Conservation (phyloP, 805 yeast genomes). For the Yamadazyma takamatsuzukensis region DNA sequence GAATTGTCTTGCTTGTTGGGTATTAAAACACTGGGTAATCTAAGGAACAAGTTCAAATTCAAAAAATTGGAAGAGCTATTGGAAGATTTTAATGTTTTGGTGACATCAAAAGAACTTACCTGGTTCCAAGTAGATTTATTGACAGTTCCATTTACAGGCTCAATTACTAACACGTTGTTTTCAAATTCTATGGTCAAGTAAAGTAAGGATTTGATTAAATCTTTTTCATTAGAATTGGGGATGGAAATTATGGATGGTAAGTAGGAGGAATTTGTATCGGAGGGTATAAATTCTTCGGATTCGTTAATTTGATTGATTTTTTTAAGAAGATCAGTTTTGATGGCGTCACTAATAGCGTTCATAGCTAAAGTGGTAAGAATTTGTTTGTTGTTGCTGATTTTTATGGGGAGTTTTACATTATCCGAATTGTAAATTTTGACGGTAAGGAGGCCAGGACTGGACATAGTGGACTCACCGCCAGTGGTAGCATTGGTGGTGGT, state of each 20-base stretch:
- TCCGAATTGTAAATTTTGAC: slow-evolving; percentile 72
- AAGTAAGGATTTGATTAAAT: slow-evolving; percentile 61
- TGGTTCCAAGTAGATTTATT: slow-evolving; percentile 80
- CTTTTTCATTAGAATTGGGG: slow-evolving; percentile 17
- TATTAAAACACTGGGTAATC: slow-evolving; percentile 64
- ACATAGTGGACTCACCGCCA: neutral
- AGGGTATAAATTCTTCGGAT: slow-evolving; percentile 24
- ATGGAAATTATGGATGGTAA: slow-evolving; percentile 55
- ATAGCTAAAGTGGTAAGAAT: slow-evolving; percentile 63
- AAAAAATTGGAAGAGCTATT: slow-evolving; percentile 45
- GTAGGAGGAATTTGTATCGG: slow-evolving; percentile 28
- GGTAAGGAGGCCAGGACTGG: slow-evolving; percentile 66
- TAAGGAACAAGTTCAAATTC: slow-evolving; percentile 72
- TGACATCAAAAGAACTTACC: slow-evolving; percentile 86
- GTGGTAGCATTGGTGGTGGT: slow-evolving; percentile 1
- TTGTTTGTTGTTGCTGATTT: slow-evolving; percentile 60
- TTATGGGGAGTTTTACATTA: slow-evolving; percentile 66
- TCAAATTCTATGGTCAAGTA: slow-evolving; percentile 92
- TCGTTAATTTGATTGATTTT: slow-evolving; percentile 22
- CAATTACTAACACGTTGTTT: slow-evolving; percentile 85
- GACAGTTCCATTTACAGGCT: slow-evolving; percentile 81
- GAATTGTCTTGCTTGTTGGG: slow-evolving; percentile 11
- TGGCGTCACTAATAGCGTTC: slow-evolving; percentile 37
- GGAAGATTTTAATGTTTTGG: slow-evolving; percentile 23
- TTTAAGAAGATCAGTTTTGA: slow-evolving; percentile 28